These are phyloP conservation scores for Jacaranda copaia DNA, from an alignment of 257 asterid genomes.

Conservation along the genomic window DNA sequence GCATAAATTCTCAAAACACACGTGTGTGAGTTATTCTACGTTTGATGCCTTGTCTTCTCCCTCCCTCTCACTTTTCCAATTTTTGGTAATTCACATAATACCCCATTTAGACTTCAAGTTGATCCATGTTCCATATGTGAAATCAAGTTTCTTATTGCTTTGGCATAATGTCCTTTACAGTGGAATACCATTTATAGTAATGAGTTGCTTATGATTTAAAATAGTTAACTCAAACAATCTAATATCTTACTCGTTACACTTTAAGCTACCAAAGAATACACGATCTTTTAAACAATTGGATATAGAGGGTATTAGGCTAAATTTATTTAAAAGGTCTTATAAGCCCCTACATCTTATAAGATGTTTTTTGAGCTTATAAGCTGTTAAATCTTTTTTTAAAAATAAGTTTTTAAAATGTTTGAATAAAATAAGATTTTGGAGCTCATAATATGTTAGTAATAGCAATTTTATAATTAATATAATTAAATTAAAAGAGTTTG, in stretches of 20 bases:
- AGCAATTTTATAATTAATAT: too few relatives aligned
- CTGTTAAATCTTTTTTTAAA: too few relatives aligned
- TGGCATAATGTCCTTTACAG: too few relatives aligned
- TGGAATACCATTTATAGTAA: background rate
- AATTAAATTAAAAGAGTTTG: too few relatives aligned
- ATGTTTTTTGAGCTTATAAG: too few relatives aligned
- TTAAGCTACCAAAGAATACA: background rate
- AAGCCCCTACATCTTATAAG: too few relatives aligned
- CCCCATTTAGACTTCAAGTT: conserved; percentile 9
- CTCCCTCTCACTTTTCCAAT: background rate
- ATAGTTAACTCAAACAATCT: background rate
- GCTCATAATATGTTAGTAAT: too few relatives aligned
- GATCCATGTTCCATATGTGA: background rate
- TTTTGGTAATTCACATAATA: background rate
- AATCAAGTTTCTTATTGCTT: background rate
- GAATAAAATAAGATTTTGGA: too few relatives aligned
- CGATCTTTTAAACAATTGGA: too few relatives aligned
- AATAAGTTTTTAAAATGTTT: too few relatives aligned
- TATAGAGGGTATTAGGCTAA: too few relatives aligned
- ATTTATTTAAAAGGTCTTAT: too few relatives aligned
- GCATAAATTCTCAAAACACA: conserved; percentile 27
- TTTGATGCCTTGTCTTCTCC: conserved; percentile 12
- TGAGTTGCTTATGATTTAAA: background rate
- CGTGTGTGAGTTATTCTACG: conserved; percentile 20
- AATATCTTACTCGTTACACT: background rate